Percentiles rank a stretch among this genome's conserved stretches.
These are phyloP conservation scores for Sapria himalayana DNA, from an alignment of 345 rosid species.

Conservation along the genomic window DNA sequence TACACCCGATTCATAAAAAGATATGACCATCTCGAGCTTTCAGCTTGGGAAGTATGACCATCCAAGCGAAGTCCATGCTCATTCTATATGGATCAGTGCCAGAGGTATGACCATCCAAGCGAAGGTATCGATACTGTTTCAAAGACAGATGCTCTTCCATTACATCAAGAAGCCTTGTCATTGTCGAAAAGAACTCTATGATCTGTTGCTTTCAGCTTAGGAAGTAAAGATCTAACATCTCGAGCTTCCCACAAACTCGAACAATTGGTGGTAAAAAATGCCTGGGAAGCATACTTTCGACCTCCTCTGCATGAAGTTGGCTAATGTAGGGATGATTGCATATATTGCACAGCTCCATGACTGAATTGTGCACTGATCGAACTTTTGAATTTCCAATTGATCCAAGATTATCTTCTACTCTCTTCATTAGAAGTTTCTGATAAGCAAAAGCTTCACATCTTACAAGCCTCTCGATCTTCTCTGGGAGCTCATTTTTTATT, in stretches of 20 bases:
- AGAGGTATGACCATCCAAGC: conserved; percentile 86
- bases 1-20: no score
- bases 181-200: conserved; percentile 97
- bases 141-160: conserved; percentile 75
- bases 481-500: conserved; percentile 75
- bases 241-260: conserved; percentile 89
- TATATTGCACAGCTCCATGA: conserved; percentile 89
- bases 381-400: conserved; percentile 75
- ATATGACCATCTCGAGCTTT: no score
- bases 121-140: conserved; percentile 62
- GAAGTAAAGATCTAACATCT: conserved; percentile 86
- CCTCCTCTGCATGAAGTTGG: conserved; percentile 89
- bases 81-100: conserved; percentile 88
- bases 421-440: conserved; percentile 81
- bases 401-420: conserved; percentile 87
- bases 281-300: conserved; percentile 44
- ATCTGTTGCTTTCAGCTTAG: conserved; percentile 77
- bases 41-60: no score
- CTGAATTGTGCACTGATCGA: conserved; percentile 79
- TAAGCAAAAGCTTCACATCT: conserved; percentile 89
- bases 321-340: conserved; percentile 94
- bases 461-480: conserved; percentile 78
- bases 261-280: conserved; percentile 68
- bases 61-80: no score
- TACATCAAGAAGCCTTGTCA: conserved; percentile 90